phyloP scores from a whole-genome alignment of 2,329 filamentous ascomycete genomes.

The Pseudogymnoascus sp. region DNA sequence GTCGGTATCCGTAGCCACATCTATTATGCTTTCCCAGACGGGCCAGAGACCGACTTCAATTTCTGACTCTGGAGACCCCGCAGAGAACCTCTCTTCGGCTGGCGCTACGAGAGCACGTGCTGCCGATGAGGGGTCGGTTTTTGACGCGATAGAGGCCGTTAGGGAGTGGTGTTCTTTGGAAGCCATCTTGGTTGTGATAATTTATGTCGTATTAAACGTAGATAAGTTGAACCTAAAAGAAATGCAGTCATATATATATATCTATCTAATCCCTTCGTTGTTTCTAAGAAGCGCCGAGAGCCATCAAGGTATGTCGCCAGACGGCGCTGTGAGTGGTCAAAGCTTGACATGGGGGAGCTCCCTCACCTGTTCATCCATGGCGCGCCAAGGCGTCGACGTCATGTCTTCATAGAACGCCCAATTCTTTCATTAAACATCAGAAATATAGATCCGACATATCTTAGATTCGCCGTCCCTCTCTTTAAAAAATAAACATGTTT shows the following conservation, averaged over 20 bases:
- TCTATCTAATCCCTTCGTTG: neutral
- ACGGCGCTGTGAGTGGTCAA: neutral
- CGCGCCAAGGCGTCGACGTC: neutral
- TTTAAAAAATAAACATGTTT: neutral
- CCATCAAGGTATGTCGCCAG: neutral
- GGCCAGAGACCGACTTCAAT: constrained; percentile 57
- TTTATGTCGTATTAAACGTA: neutral
- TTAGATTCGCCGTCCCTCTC: neutral
- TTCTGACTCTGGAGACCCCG: constrained; percentile 50
- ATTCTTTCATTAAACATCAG: neutral
- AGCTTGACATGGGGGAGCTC: neutral
- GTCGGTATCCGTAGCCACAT: constrained; percentile 18
- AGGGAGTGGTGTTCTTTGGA: neutral
- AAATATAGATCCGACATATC: neutral
- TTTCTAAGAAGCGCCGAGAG: neutral
- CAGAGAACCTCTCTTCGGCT: neutral
- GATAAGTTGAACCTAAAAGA: neutral
- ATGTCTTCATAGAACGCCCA: neutral
- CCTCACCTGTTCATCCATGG: neutral
- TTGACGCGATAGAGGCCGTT: neutral
- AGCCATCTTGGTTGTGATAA: neutral
- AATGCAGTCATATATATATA: neutral
- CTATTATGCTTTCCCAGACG: constrained; percentile 34
- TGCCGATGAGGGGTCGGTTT: neutral
- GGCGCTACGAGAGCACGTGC: constrained; percentile 1